Evolutionary conservation across 2,329 filamentous ascomycete genomes (phyloP), one percentile per base, ranked within the genome.

Genomic region (Arthrobotrys entomopaga): DNA sequence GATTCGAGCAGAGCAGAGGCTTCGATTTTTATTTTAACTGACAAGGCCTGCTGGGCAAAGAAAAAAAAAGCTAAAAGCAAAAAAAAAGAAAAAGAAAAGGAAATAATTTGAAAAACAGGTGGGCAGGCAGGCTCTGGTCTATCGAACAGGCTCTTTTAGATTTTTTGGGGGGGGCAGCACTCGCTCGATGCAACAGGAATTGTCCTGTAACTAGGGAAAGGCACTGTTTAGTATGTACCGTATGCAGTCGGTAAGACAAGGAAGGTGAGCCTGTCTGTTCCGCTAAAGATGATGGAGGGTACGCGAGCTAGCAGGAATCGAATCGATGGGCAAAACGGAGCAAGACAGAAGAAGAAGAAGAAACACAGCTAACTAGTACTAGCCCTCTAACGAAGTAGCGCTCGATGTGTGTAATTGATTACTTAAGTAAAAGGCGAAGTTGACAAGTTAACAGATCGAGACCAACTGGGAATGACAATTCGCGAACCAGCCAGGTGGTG

Each of bases 21-120:
- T 61, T 58, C 40, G 57, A 67, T 57, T 74, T 74, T 66, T 74
- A 67, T 66, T 74, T 34, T 60, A 61, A 63, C 70, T 67, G 64
- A 64, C 57, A 61, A 26, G 40, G n/a, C n/a, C n/a, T n/a, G n/a
- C n/a, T n/a, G n/a, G 48, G 48, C 29, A 46, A 59, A 52, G 52
- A 19, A 43, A 43, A 48, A 66, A 73, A 64, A 56, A 72, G 42
- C 38, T 61, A 70, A 64, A 71, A 53, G 53, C 54, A 58, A 57
- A 67, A 72, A 64, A 65, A 50, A 38, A 54, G 61, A 65, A 57
- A 34, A 10, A 5, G 5, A 34, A 34, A 34, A 34, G 10, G 29
- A 34, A 34, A 34, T 34, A 6, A 34, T 34, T 34, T 34, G 29
- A 8, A 34, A 34, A 66, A 67, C 50, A 65, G 50, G 63, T 66